phyloP scores from a whole-genome alignment of 306 rosid genomes.

The Herpetospermum pedunculosum region DNA sequence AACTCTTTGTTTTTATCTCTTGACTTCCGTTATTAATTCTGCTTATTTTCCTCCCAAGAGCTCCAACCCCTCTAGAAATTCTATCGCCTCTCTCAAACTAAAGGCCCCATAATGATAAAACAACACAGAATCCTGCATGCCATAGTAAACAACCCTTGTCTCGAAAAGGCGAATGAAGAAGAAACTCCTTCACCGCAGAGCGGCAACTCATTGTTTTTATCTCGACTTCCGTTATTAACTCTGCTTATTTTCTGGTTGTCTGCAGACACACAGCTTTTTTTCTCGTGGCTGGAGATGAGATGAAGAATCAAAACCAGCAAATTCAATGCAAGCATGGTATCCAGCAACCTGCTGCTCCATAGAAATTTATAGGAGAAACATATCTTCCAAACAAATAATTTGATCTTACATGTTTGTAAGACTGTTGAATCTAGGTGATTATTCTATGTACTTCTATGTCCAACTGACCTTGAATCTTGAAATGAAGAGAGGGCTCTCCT shows the following conservation, averaged over 20 bases:
- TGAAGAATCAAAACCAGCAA: constrained; percentile 40
- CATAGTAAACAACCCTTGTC: not conserved
- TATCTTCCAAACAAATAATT: not conserved
- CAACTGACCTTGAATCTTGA: not conserved
- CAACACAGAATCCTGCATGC: not conserved
- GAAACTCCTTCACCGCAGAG: not conserved
- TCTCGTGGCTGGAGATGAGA: constrained; percentile 71
- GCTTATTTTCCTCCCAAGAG: not conserved
- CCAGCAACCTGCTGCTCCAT: constrained; percentile 2
- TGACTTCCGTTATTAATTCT: too few relatives aligned
- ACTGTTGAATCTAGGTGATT: not conserved
- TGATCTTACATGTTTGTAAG: not conserved
- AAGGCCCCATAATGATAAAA: not conserved
- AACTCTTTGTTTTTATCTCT: too few relatives aligned
- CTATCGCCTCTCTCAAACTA: not conserved
- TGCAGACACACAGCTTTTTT: constrained; percentile 79
- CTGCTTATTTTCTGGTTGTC: not conserved
- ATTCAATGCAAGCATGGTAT: constrained; percentile 40
- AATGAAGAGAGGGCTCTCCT: not conserved
- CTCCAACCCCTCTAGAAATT: not conserved
- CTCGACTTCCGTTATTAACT: not conserved
- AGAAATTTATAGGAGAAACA: not conserved
- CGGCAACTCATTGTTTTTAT: not conserved
- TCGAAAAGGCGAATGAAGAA: not conserved
- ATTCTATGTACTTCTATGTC: not conserved